Conservation (phyloP, 495 filamentous ascomycete genomes). For the Elaphomyces granulatus region DNA sequence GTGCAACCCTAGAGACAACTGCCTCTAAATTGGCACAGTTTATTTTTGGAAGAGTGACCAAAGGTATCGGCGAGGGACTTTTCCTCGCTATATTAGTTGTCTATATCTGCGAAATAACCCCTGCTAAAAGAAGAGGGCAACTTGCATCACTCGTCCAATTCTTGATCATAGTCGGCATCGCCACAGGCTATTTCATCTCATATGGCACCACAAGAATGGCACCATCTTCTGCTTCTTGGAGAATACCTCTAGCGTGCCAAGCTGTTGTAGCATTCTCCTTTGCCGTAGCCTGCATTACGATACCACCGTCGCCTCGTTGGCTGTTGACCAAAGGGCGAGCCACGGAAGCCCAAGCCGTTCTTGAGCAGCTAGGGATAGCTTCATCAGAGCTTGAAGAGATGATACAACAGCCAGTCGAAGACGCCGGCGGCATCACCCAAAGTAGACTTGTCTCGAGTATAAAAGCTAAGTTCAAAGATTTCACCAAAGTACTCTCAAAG, state of each 20-base stretch:
- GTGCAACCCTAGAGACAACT: conserved; percentile 36
- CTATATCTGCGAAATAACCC: conserved; percentile 50
- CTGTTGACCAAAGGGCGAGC: conserved; percentile 26
- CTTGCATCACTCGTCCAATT: conserved; percentile 43
- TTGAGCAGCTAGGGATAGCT: conserved; percentile 34
- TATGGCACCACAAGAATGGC: conserved; percentile 38
- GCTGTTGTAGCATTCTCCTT: conserved; percentile 27
- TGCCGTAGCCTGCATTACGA: conserved; percentile 22
- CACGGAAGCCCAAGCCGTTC: conserved; percentile 19
- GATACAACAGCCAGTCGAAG: too few species aligned
- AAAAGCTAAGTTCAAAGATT: too few species aligned
- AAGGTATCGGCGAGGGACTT: conserved; percentile 45
- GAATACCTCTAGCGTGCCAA: conserved; percentile 37
- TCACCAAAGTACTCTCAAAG: too few species aligned
- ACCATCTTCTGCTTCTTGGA: conserved; percentile 44
- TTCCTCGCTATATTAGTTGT: conserved; percentile 43
- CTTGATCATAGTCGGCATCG: conserved; percentile 36
- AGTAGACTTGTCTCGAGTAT: too few species aligned
- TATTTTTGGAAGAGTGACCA: conserved; percentile 38
- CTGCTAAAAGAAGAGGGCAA: conserved; percentile 33
- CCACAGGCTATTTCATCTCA: conserved; percentile 46
- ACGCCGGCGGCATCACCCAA: too few species aligned
- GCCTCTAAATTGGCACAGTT: conserved; percentile 38
- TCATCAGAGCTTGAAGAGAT: conserved; percentile 37
- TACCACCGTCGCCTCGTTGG: conserved; percentile 38